phyloP scores from a whole-genome alignment of 1,284 basidiomycete genomes.

The Irpex sp. region DNA sequence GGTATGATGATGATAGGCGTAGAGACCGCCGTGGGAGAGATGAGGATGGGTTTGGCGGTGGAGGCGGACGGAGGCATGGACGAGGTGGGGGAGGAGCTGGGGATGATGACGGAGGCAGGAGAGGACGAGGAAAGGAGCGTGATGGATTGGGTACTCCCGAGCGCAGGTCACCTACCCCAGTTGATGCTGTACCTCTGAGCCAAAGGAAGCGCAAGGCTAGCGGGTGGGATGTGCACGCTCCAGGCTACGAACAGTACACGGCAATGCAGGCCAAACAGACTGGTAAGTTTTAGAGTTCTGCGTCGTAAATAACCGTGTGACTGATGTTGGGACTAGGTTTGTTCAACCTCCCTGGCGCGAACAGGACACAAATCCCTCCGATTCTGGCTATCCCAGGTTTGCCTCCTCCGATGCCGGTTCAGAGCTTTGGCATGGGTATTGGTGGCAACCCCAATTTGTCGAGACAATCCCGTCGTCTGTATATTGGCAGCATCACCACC shows the following conservation, averaged over 20 bases:
- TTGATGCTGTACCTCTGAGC: conserved; percentile 78
- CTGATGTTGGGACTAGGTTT: conserved; percentile 48
- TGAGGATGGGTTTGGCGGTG: conserved; percentile 39
- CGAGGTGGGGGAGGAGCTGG: conserved; percentile 30
- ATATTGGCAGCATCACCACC: conserved; percentile 93
- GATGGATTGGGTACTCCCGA: conserved; percentile 67
- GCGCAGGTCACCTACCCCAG: conserved; percentile 87
- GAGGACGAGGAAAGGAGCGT: conserved; percentile 25
- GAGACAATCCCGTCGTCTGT: conserved; percentile 90
- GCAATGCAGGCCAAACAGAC: conserved; percentile 97
- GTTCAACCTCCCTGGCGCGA: conserved; percentile 91
- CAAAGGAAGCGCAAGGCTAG: conserved; percentile 86
- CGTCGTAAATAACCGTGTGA: conserved; percentile 3
- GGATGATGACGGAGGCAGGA: conserved; percentile 34
- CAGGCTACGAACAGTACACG: conserved; percentile 92
- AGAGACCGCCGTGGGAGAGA: conserved; percentile 39
- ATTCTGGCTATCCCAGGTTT: conserved; percentile 76
- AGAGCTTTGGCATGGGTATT: conserved; percentile 80
- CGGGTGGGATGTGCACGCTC: conserved; percentile 94
- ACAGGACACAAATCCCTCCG: conserved; percentile 81
- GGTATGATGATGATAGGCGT: conserved; percentile 36
- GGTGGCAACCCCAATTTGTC: conserved; percentile 82
- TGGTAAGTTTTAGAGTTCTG: conserved; percentile 45
- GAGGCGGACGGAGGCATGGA: conserved; percentile 28
- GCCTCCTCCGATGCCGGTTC: conserved; percentile 79